Evolutionary conservation across 2,329 filamentous ascomycete species (phyloP).

Genomic region (Venturiaceae sp.): DNA sequence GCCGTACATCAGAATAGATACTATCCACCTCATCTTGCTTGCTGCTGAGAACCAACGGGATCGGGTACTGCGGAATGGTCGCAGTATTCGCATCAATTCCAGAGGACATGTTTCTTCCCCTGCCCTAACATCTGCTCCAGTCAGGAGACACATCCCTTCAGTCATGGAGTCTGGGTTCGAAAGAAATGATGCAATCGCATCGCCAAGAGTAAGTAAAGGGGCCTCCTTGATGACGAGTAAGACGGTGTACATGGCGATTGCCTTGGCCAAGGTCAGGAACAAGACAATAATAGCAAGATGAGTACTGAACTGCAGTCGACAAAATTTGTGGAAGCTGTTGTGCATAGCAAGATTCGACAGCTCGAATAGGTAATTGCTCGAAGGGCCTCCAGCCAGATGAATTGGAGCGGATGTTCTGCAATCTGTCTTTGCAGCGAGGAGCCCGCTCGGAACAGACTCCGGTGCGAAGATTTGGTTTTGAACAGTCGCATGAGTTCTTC

Average conservation of each 20-base stretch:
- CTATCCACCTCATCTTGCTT: not conserved
- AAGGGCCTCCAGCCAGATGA: not conserved
- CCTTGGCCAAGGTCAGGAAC: conserved; percentile 13
- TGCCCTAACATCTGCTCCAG: not conserved
- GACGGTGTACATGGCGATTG: conserved; percentile 11
- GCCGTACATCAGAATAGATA: not conserved
- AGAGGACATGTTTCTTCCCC: not conserved
- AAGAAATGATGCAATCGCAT: conserved; percentile 11
- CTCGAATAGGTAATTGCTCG: too few species aligned
- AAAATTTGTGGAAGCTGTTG: conserved; percentile 11
- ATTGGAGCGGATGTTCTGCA: not conserved
- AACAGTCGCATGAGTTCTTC: not conserved
- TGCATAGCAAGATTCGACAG: too few species aligned
- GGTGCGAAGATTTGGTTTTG: too few species aligned
- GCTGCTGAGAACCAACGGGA: not conserved
- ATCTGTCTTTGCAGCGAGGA: not conserved
- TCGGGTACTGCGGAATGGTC: not conserved
- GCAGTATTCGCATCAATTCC: not conserved
- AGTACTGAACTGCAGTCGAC: conserved; percentile 14
- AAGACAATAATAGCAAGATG: conserved; percentile 14
- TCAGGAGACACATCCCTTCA: conserved; percentile 7
- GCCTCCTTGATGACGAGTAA: conserved; percentile 12
- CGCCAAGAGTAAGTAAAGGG: conserved; percentile 15
- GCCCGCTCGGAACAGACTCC: too few species aligned
- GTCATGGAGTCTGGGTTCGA: conserved; percentile 7